Evolutionary conservation across 305 asterid species (phyloP).

Genomic region (Striga hermonthica): DNA sequence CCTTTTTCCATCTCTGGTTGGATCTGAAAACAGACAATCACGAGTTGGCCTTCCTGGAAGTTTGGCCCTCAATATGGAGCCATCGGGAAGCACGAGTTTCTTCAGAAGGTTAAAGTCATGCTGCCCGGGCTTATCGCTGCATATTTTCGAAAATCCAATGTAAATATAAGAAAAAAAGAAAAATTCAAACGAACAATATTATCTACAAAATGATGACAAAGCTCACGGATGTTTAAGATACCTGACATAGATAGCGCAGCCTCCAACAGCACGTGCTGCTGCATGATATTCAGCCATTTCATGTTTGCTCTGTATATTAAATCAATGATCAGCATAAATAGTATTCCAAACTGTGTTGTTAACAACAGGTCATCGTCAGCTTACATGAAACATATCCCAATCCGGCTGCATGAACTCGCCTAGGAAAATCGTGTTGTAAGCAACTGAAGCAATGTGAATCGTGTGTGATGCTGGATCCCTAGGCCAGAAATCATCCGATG

Average conservation of each 20-base stretch:
- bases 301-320: conserved; percentile 57
- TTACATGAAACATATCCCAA: conserved; percentile 95
- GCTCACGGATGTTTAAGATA: conserved; percentile 22
- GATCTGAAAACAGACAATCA: conserved; percentile 90
- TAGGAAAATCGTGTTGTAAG: conserved; percentile 68
- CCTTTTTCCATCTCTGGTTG: conserved; percentile 91
- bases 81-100: conserved; percentile 91
- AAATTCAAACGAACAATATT: background rate
- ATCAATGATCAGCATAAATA: no score
- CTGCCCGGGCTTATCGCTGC: conserved; percentile 92
- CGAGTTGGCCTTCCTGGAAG: conserved; percentile 93
- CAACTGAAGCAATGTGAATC: conserved; percentile 75
- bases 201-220: background rate
- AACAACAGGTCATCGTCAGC: conserved; percentile 31
- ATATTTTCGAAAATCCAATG: conserved; percentile 12
- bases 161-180: conserved; percentile 12
- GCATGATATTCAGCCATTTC: conserved; percentile 93
- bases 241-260: conserved; percentile 85
- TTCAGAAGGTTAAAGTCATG: conserved; percentile 73
- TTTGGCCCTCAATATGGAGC: conserved; percentile 82
- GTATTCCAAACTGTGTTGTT: no score
- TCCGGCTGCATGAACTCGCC: conserved; percentile 94
- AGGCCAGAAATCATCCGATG: conserved; percentile 84
- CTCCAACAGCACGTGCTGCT: conserved; percentile 84
- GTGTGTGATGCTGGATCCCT: conserved; percentile 92